A percentile compares a stretch with the other conserved stretches of the same genome.
These are phyloP conservation scores for Sporothrix mexicana DNA, from an alignment of 2,329 filamentous ascomycete genomes.

Conservation along the genomic window DNA sequence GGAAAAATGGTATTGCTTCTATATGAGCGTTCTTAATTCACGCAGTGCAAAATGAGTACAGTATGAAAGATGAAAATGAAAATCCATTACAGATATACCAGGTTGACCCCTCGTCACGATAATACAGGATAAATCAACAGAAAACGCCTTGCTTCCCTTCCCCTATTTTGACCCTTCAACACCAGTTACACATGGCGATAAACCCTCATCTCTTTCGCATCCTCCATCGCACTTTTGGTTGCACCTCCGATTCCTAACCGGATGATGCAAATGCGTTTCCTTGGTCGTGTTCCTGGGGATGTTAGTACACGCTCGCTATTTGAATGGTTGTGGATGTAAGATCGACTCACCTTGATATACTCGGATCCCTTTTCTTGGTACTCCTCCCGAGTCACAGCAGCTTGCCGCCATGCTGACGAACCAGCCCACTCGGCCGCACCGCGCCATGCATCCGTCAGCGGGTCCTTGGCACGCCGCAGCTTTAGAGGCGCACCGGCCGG, in stretches of 20 bases:
- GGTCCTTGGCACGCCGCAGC: slow-evolving; percentile 75
- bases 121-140: not conserved
- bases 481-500: slow-evolving; percentile 70
- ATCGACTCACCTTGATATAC: slow-evolving; percentile 78
- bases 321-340: not conserved
- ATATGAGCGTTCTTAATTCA: too few relatives aligned
- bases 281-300: slow-evolving; percentile 66
- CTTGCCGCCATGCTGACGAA: slow-evolving; percentile 62
- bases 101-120: not conserved
- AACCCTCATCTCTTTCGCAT: not conserved
- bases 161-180: not conserved
- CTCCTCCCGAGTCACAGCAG: slow-evolving; percentile 78
- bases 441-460: slow-evolving; percentile 87
- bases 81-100: slow-evolving; percentile 1
- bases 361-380: slow-evolving; percentile 91
- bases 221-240: not conserved
- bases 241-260: not conserved
- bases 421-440: slow-evolving; percentile 87
- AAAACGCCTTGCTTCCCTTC: slow-evolving; percentile 25
- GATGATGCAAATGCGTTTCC: slow-evolving; percentile 57
- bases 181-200: not conserved
- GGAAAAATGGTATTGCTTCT: too few relatives aligned
- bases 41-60: not conserved
- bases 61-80: not conserved
- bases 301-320: slow-evolving; percentile 15